Evolutionary conservation across 345 rosid genomes (phyloP).

Genomic region (Corchorus capsularis): DNA sequence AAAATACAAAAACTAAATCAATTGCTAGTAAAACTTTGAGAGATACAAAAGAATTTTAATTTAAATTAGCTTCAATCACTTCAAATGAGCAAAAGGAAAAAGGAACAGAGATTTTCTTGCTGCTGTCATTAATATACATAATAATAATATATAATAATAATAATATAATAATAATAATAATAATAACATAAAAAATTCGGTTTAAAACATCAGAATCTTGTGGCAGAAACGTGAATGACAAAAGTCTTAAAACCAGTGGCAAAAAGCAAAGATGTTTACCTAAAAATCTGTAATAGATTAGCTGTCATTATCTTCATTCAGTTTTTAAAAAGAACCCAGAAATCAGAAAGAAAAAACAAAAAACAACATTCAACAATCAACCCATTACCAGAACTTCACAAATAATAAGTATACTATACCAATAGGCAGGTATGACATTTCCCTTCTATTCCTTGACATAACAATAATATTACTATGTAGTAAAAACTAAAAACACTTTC

Average conservation of each 20-base stretch:
- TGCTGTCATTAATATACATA: neutral
- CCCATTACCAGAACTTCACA: neutral
- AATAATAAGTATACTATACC: too few species aligned
- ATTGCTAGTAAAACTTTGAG: neutral
- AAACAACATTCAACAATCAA: too few species aligned
- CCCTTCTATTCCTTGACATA: neutral
- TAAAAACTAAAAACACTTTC: too few species aligned
- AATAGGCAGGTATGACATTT: neutral
- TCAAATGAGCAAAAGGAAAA: neutral
- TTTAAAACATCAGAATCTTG: neutral
- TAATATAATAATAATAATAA: too few species aligned
- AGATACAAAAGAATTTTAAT: neutral
- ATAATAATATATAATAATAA: neutral
- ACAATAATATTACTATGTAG: neutral
- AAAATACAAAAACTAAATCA: neutral
- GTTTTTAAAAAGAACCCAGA: neutral
- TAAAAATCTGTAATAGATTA: neutral
- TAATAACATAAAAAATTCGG: neutral
- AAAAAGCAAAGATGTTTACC: neutral
- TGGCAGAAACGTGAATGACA: neutral
- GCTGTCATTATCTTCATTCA: conserved; percentile 23
- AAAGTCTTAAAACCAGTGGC: neutral
- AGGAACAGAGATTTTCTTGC: neutral
- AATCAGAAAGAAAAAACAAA: neutral
- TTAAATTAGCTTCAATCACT: neutral